Percentiles rank a stretch among this genome's conserved stretches.
Conservation (phyloP, 345 rosid genomes). For the Syzygium aqueum region DNA sequence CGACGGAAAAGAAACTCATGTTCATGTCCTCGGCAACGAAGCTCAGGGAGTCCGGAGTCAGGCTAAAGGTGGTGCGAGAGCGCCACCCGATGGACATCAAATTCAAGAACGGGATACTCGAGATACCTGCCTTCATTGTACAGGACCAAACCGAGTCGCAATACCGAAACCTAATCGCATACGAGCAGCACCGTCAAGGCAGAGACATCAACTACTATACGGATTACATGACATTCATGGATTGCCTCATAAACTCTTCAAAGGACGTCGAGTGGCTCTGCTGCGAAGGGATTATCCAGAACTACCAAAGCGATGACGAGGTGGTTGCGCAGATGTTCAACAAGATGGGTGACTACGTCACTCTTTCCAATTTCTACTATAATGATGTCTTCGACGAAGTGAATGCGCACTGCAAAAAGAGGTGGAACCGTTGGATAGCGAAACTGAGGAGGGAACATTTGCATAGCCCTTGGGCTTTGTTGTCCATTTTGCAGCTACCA, state of each 20-base stretch:
- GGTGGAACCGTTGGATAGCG: neutral
- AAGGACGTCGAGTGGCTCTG: neutral
- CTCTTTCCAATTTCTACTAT: neutral
- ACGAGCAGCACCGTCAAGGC: neutral
- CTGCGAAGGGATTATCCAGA: accelerated
- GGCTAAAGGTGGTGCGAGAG: accelerated
- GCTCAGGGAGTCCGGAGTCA: neutral
- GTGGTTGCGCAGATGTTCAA: neutral
- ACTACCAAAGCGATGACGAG: neutral
- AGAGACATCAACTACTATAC: neutral
- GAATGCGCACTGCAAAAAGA: neutral
- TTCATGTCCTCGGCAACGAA: neutral
- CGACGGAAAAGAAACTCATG: no score
- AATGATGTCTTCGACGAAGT: neutral
- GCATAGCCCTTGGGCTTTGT: neutral
- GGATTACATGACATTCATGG: accelerated
- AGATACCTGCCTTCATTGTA: neutral
- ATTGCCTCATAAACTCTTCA: neutral
- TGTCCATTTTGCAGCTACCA: neutral
- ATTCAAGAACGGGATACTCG: neutral
- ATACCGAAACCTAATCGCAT: neutral
- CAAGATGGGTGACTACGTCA: neutral
- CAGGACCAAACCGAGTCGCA: neutral
- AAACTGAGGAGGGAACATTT: neutral
- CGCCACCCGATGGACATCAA: accelerated